Percentiles rank a stretch among this genome's conserved stretches.
These are phyloP conservation scores for Cordyceps javanica DNA, from an alignment of 2,329 filamentous ascomycete genomes.

Conservation along the genomic window DNA sequence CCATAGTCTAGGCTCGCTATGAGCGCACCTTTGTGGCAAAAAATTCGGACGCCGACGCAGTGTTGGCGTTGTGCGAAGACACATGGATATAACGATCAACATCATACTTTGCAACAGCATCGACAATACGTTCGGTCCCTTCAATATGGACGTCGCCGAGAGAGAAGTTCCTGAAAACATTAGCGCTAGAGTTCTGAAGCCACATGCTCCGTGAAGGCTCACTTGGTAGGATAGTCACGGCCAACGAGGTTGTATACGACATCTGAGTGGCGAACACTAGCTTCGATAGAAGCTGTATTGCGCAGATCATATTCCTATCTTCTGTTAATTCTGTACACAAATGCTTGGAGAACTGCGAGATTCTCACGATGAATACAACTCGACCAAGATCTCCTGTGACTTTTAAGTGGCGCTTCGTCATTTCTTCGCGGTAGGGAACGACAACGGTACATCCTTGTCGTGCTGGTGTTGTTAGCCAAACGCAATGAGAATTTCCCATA, in stretches of 20 bases:
- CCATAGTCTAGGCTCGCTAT: neutral
- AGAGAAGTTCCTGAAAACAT: conserved; percentile 73
- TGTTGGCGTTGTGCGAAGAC: conserved; percentile 85
- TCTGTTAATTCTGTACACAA: neutral
- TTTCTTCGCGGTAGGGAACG: conserved; percentile 91
- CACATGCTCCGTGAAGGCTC: conserved; percentile 28
- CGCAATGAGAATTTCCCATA: neutral
- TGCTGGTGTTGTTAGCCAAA: conserved; percentile 45
- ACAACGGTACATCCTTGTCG: conserved; percentile 92
- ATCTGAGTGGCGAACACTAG: conserved; percentile 93
- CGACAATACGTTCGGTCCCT: conserved; percentile 83
- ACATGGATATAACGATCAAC: conserved; percentile 95
- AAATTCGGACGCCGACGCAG: conserved; percentile 78
- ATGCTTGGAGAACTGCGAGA: neutral
- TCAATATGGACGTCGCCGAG: conserved; percentile 91
- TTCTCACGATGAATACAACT: conserved; percentile 72
- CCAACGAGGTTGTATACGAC: conserved; percentile 96
- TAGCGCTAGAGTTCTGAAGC: conserved; percentile 24
- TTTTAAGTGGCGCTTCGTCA: conserved; percentile 95
- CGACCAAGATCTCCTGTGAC: conserved; percentile 90
- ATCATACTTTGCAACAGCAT: conserved; percentile 96
- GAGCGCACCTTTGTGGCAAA: conserved; percentile 73
- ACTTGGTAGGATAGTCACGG: conserved; percentile 95
- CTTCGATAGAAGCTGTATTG: conserved; percentile 93
- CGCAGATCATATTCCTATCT: conserved; percentile 82